phyloP scores from a whole-genome alignment of 2,329 filamentous ascomycete species.

The Scedosporium minutisporum region DNA sequence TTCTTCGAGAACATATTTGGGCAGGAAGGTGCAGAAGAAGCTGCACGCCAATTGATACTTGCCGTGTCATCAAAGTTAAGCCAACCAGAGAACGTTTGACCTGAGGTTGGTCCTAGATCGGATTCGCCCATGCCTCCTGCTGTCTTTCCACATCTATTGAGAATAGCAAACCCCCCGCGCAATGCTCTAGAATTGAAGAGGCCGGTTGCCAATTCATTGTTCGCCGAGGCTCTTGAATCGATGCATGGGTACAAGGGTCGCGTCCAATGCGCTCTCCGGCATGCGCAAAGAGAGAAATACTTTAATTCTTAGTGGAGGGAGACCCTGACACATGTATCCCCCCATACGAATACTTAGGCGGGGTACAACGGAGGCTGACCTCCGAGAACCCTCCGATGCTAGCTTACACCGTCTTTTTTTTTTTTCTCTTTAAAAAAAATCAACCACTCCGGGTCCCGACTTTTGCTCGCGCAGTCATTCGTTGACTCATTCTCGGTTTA shows the following conservation, averaged over 20 bases:
- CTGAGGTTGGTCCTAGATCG: neutral
- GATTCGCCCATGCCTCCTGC: neutral
- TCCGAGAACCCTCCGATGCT: slow-evolving; percentile 1
- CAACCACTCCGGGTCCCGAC: neutral
- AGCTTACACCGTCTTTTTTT: neutral
- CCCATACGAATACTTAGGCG: neutral
- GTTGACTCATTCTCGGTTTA: neutral
- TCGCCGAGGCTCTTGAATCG: neutral
- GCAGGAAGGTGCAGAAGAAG: no score
- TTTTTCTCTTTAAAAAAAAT: neutral
- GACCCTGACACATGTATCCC: neutral
- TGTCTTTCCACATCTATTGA: neutral
- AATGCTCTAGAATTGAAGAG: neutral
- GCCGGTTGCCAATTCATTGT: no score
- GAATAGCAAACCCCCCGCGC: neutral
- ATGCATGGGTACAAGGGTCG: neutral
- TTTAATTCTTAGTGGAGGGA: neutral
- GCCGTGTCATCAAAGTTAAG: no score
- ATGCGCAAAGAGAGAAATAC: neutral
- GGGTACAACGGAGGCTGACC: neutral
- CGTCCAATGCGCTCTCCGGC: neutral
- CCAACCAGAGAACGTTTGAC: no score
- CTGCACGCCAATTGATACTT: no score
- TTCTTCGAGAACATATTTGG: no score
- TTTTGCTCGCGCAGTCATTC: neutral